These are phyloP conservation scores for Blepharisma undulans DNA, from an alignment of 169 alveolate genomes.

Conservation along the genomic window DNA sequence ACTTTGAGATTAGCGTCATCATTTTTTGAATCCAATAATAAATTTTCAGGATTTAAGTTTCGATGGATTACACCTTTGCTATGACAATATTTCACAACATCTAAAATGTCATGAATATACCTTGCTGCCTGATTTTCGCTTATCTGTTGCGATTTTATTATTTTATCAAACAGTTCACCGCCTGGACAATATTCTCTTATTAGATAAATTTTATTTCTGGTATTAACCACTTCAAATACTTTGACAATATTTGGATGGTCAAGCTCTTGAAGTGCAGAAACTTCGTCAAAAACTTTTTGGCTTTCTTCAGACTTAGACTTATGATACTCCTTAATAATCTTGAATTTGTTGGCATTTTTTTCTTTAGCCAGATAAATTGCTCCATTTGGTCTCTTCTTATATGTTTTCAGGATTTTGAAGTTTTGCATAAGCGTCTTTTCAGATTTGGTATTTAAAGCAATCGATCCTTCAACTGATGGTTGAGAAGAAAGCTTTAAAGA, in stretches of 20 bases:
- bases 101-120: conserved; percentile 70
- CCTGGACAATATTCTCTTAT: conserved; percentile 71
- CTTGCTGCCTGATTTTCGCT: conserved; percentile 71
- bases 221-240: conserved; percentile 62
- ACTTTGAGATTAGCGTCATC: conserved; percentile 41
- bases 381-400: too few species aligned
- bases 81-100: conserved; percentile 80
- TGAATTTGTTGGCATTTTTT: too few species aligned
- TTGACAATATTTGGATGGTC: conserved; percentile 72
- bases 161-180: conserved; percentile 44
- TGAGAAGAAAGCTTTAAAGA: too few species aligned
- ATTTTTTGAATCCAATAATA: conserved; percentile 58
- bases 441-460: too few species aligned
- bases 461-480: too few species aligned
- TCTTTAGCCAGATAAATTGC: too few species aligned
- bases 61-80: conserved; percentile 68
- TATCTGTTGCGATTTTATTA: conserved; percentile 32
- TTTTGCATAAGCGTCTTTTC: too few species aligned
- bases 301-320: too few species aligned
- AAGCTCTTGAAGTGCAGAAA: neutral
- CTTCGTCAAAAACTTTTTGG: too few species aligned
- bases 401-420: too few species aligned
- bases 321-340: too few species aligned
- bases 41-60: conserved; percentile 84
- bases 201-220: conserved; percentile 54